Conservation (phyloP, 2,329 filamentous ascomycete species). For the Nigrograna mackinnonii region DNA sequence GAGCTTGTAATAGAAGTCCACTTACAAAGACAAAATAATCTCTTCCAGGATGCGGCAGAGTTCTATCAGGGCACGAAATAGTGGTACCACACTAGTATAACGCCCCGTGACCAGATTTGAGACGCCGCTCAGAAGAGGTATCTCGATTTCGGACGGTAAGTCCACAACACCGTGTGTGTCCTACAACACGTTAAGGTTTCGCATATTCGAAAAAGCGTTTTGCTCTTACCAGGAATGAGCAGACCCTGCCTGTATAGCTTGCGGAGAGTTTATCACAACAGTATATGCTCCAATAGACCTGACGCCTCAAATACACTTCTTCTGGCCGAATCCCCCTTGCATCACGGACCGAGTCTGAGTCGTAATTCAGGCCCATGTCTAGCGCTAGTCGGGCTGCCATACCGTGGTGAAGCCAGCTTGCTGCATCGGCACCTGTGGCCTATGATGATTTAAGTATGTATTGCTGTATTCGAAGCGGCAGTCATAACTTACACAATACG, state of each 20-base stretch:
- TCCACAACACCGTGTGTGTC: background rate
- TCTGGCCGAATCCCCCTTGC: background rate
- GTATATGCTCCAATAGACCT: background rate
- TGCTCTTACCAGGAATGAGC: background rate
- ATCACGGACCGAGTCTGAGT: background rate
- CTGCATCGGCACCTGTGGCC: background rate
- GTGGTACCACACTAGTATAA: background rate
- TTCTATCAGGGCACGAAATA: background rate
- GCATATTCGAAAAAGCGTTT: background rate
- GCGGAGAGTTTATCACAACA: background rate
- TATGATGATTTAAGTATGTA: background rate
- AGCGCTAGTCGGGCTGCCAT: background rate
- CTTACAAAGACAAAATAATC: background rate
- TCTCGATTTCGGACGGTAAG: background rate
- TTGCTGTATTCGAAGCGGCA: background rate
- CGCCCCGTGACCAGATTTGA: background rate
- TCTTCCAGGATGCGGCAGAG: background rate
- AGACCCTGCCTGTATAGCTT: background rate
- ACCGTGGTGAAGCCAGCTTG: slow-evolving; percentile 1
- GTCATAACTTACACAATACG: background rate
- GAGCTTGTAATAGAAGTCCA: background rate
- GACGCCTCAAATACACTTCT: background rate
- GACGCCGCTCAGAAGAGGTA: background rate
- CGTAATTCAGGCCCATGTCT: background rate
- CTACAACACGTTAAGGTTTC: too few relatives aligned